phyloP scores from a whole-genome alignment of 192 early-diverging fungal genomes.

The Spizellomyces punctatus region DNA sequence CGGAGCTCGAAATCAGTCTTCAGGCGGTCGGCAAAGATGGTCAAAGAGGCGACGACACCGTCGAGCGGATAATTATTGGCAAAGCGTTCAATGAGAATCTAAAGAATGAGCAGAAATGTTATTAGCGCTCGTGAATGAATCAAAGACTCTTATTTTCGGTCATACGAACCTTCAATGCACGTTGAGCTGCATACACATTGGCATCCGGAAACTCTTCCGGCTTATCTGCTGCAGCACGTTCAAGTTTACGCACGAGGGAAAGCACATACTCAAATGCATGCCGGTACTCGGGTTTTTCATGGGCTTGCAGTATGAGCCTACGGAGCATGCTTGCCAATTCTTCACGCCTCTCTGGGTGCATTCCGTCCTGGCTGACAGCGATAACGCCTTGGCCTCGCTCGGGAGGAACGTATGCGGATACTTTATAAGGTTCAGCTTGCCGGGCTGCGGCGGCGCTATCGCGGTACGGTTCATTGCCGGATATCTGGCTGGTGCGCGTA shows the following conservation, averaged over 20 bases:
- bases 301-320: not conserved
- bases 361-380: not conserved
- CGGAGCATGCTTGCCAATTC: not conserved
- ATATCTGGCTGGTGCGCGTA: too few relatives aligned
- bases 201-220: slow-evolving; percentile 15
- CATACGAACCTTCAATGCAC: slow-evolving; percentile 35
- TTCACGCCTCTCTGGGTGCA: not conserved
- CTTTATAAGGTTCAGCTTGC: too few relatives aligned
- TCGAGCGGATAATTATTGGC: slow-evolving; percentile 18
- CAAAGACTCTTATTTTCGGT: not conserved
- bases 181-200: slow-evolving; percentile 24
- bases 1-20: slow-evolving; percentile 22
- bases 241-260: not conserved
- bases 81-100: slow-evolving; percentile 27
- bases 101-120: not conserved
- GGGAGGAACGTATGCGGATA: too few relatives aligned
- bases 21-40: slow-evolving; percentile 21
- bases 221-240: not conserved
- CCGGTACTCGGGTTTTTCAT: not conserved
- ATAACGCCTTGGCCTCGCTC: too few relatives aligned
- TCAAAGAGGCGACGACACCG: slow-evolving; percentile 20
- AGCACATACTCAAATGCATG: slow-evolving; percentile 14
- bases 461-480: too few relatives aligned
- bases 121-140: not conserved
- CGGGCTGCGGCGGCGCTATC: too few relatives aligned